Evolutionary conservation across 2,329 filamentous ascomycete genomes (phyloP).

Genomic region (Shiraia sp.): DNA sequence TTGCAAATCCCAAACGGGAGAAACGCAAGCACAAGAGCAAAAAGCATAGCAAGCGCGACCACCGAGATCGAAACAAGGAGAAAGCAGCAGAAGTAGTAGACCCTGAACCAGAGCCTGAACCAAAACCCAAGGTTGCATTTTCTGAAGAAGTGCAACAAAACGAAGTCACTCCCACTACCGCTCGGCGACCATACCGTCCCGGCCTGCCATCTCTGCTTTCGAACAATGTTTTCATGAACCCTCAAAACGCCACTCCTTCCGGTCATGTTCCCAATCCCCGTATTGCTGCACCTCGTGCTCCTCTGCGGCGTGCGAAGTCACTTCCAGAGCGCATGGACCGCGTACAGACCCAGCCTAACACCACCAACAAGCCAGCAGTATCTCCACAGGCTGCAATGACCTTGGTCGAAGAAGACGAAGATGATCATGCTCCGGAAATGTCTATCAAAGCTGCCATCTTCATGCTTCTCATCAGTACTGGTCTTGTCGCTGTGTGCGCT

Average conservation of each 20-base stretch:
- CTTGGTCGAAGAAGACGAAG: conserved; percentile 26
- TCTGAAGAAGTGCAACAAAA: conserved; percentile 38
- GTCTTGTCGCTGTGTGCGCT: conserved; percentile 63
- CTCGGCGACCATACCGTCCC: conserved; percentile 62
- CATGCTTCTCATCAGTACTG: conserved; percentile 59
- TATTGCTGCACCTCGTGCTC: conserved; percentile 34
- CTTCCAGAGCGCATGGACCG: conserved; percentile 43
- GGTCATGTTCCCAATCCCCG: conserved; percentile 36
- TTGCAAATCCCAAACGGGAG: conserved; percentile 43
- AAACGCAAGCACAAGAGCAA: conserved; percentile 52
- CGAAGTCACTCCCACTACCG: conserved; percentile 51
- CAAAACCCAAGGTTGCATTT: conserved; percentile 44
- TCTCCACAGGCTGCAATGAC: conserved; percentile 24
- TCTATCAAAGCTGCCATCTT: conserved; percentile 61
- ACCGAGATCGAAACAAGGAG: conserved; percentile 45
- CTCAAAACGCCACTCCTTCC: conserved; percentile 39
- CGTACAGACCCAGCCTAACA: conserved; percentile 18
- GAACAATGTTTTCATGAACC: conserved; percentile 68
- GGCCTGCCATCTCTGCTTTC: conserved; percentile 68
- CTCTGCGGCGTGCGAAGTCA: conserved; percentile 40
- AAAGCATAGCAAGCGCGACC: conserved; percentile 45
- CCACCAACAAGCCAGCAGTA: conserved; percentile 21
- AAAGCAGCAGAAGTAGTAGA: conserved; percentile 32
- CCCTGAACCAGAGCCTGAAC: conserved; percentile 4
- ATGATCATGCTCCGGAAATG: conserved; percentile 49